Conservation (phyloP, 106 monocot genomes). For the Chionographis japonica region DNA sequence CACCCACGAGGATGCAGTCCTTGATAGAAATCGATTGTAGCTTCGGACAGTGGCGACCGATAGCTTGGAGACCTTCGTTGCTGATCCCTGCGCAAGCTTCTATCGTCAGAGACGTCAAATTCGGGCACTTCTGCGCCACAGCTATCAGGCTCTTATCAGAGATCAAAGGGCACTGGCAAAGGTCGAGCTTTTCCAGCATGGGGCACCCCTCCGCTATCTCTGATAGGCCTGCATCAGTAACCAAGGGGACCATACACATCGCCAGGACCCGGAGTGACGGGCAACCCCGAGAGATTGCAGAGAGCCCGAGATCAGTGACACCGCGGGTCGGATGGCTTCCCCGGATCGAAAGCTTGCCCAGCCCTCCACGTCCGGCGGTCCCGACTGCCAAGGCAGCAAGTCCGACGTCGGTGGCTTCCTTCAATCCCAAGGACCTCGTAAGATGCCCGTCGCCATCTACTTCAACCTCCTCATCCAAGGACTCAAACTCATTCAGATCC, state of each 20-base stretch:
- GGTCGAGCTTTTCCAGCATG: slow-evolving; percentile 62
- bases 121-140: slow-evolving; percentile 67
- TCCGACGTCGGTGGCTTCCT: slow-evolving; percentile 65
- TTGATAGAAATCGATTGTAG: slow-evolving; percentile 55
- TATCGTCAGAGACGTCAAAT: slow-evolving; percentile 40
- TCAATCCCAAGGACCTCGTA: slow-evolving; percentile 35
- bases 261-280: slow-evolving; percentile 49
- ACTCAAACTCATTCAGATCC: slow-evolving; percentile 31
- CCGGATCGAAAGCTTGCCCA: slow-evolving; percentile 48
- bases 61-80: slow-evolving; percentile 55
- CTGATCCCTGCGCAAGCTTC: slow-evolving; percentile 51
- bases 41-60: slow-evolving; percentile 56
- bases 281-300: slow-evolving; percentile 49
- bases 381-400: slow-evolving; percentile 53
- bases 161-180: slow-evolving; percentile 53
- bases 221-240: slow-evolving; percentile 54
- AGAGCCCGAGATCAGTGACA: slow-evolving; percentile 60
- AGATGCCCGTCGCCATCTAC: slow-evolving; percentile 16
- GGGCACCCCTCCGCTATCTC: slow-evolving; percentile 69
- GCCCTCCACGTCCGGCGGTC: slow-evolving; percentile 28
- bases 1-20: slow-evolving; percentile 55
- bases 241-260: slow-evolving; percentile 45
- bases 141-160: slow-evolving; percentile 63
- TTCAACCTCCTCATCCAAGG: neutral
- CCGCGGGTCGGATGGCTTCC: slow-evolving; percentile 44